phyloP scores from a whole-genome alignment of 257 asterid species.

The Fraxinus anomala region DNA sequence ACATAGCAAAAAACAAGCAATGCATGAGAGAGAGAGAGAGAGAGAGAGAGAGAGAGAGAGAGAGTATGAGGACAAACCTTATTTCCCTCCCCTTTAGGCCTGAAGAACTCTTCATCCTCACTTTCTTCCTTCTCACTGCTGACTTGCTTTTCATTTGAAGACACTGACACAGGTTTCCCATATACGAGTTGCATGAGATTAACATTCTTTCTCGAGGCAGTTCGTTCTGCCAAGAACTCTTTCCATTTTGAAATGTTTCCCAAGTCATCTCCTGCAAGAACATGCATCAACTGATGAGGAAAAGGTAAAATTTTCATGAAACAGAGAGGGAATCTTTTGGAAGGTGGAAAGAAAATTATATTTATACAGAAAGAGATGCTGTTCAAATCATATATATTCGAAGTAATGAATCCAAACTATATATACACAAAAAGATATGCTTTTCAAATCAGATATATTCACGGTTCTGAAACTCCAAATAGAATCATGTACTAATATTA shows the following conservation, averaged over 20 bases:
- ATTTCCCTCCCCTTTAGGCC: constrained; percentile 80
- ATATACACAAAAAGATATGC: background rate
- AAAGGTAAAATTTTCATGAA: constrained; percentile 7
- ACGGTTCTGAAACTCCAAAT: background rate
- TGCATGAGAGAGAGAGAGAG: background rate
- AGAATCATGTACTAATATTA: constrained; percentile 9
- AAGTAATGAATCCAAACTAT: background rate
- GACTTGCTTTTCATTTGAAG: constrained; percentile 36
- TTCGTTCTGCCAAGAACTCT: constrained; percentile 70
- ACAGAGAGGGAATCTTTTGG: background rate
- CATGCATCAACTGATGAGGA: constrained; percentile 23
- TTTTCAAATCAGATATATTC: background rate
- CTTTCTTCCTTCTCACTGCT: constrained; percentile 49
- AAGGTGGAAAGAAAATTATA: background rate
- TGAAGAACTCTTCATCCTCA: constrained; percentile 82
- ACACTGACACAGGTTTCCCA: constrained; percentile 57
- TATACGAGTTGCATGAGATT: constrained; percentile 92
- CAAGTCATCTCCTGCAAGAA: constrained; percentile 50
- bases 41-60: background rate
- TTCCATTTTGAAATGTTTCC: constrained; percentile 91
- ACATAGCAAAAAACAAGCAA: constrained; percentile 3
- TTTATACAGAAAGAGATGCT: background rate
- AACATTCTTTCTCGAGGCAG: constrained; percentile 50
- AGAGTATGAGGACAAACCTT: constrained; percentile 50
- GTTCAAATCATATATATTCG: constrained; percentile 18